phyloP scores from a whole-genome alignment of 441 rosid species.

The Syzygium malaccense region DNA sequence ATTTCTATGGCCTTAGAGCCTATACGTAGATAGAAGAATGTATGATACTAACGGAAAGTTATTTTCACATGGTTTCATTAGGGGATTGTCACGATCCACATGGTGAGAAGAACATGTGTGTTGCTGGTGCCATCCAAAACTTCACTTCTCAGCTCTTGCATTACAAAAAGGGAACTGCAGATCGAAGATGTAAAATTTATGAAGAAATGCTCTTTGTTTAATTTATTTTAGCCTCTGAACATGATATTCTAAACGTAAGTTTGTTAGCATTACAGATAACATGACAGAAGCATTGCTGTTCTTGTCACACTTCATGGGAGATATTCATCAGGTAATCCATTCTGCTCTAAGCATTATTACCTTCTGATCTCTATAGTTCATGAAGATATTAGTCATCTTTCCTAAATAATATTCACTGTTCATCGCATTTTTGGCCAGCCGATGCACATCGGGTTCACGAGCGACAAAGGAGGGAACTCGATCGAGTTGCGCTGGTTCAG shows the following conservation, averaged over 20 bases:
- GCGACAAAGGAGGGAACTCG: slow-evolving; percentile 84
- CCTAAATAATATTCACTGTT: not conserved
- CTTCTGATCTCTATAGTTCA: not conserved
- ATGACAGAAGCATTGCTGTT: slow-evolving; percentile 89
- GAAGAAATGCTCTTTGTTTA: not conserved
- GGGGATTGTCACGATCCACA: slow-evolving; percentile 82
- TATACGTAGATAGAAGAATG: not conserved
- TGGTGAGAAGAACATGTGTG: slow-evolving; percentile 53
- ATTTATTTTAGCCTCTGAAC: not conserved
- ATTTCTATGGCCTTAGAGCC: not conserved
- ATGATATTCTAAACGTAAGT: not conserved
- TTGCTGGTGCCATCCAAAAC: slow-evolving; percentile 85
- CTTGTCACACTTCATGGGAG: slow-evolving; percentile 95
- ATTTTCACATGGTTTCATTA: not conserved
- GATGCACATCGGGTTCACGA: slow-evolving; percentile 80
- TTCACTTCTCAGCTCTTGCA: slow-evolving; percentile 87
- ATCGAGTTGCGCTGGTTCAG: slow-evolving; percentile 74
- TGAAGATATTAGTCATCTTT: not conserved
- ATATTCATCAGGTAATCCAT: slow-evolving; percentile 65
- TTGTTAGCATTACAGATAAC: slow-evolving; percentile 42
- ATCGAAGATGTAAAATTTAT: slow-evolving; percentile 56
- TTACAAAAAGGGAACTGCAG: slow-evolving; percentile 73
- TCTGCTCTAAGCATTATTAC: not conserved
- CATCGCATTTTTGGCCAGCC: slow-evolving; percentile 34
- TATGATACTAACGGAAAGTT: not conserved